Percentiles rank a stretch among this genome's conserved stretches.
These are phyloP conservation scores for Rhodofomes roseus DNA, from an alignment of 1,284 basidiomycete species.

Conservation along the genomic window DNA sequence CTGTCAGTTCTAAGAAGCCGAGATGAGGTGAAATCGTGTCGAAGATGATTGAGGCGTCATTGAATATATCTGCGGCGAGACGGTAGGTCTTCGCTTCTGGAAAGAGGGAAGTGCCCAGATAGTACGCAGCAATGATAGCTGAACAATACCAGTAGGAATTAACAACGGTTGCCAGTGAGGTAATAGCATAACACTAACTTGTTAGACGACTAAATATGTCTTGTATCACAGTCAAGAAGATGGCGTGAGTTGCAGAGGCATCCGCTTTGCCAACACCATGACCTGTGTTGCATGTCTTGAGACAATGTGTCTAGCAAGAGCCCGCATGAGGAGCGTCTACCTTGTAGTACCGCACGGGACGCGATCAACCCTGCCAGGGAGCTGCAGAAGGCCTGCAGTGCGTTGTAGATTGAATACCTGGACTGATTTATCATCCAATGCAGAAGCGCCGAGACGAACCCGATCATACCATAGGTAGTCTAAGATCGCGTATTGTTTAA, in stretches of 20 bases:
- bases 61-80: constrained; percentile 65
- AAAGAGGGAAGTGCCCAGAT: constrained; percentile 57
- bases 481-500: constrained; percentile 10
- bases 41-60: constrained; percentile 54
- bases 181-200: constrained; percentile 36
- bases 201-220: constrained; percentile 60
- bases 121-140: constrained; percentile 63
- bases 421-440: background rate
- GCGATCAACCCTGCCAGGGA: constrained; percentile 60
- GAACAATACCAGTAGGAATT: background rate
- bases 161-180: background rate
- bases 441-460: background rate
- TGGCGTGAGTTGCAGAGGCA: constrained; percentile 60
- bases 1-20: constrained; percentile 14
- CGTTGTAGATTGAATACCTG: constrained; percentile 60
- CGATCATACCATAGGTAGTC: constrained; percentile 22
- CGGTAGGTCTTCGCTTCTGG: constrained; percentile 71
- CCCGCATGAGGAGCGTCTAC: constrained; percentile 27
- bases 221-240: constrained; percentile 59
- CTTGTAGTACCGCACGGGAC: constrained; percentile 66
- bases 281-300: constrained; percentile 32
- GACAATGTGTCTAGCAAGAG: background rate
- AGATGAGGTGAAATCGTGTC: constrained; percentile 60
- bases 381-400: constrained; percentile 66
- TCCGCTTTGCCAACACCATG: constrained; percentile 66